phyloP scores from a whole-genome alignment of 2,329 filamentous ascomycete genomes.

The Apiospora phragmitis region DNA sequence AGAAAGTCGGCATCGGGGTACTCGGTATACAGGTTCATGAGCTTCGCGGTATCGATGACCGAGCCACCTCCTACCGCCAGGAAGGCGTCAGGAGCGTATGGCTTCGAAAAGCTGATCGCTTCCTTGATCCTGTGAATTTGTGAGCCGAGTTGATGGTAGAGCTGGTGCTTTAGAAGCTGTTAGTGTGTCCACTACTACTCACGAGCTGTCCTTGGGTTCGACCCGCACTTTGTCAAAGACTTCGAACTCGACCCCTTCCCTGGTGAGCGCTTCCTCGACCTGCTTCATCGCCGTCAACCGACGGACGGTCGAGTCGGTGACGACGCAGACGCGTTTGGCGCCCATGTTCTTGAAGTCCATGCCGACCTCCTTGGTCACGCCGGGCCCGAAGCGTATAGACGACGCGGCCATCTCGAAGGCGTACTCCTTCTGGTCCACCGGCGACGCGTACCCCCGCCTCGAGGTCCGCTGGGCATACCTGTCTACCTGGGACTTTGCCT shows the following conservation, averaged over 20 bases:
- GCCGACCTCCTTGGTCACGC: slow-evolving; percentile 91
- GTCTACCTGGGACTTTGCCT: slow-evolving; percentile 43
- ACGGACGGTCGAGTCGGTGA: slow-evolving; percentile 82
- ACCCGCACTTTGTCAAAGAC: slow-evolving; percentile 80
- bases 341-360: slow-evolving; percentile 97
- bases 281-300: slow-evolving; percentile 88
- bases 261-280: slow-evolving; percentile 75
- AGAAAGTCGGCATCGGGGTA: slow-evolving; percentile 93
- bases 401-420: slow-evolving; percentile 98
- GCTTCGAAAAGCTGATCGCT: slow-evolving; percentile 83
- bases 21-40: slow-evolving; percentile 95
- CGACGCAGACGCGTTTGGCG: slow-evolving; percentile 82
- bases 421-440: slow-evolving; percentile 84
- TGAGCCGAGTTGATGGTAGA: neutral
- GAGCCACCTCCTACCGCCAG: slow-evolving; percentile 90
- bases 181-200: slow-evolving; percentile 33
- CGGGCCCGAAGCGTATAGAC: slow-evolving; percentile 89
- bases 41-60: slow-evolving; percentile 96
- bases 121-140: slow-evolving; percentile 70
- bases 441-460: slow-evolving; percentile 67
- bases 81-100: slow-evolving; percentile 82
- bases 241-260: slow-evolving; percentile 77
- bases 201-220: slow-evolving; percentile 95
- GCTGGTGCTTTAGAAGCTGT: neutral
- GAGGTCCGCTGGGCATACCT: slow-evolving; percentile 42